phyloP scores from a whole-genome alignment of 306 rosid genomes.

The Fagus crenata region DNA sequence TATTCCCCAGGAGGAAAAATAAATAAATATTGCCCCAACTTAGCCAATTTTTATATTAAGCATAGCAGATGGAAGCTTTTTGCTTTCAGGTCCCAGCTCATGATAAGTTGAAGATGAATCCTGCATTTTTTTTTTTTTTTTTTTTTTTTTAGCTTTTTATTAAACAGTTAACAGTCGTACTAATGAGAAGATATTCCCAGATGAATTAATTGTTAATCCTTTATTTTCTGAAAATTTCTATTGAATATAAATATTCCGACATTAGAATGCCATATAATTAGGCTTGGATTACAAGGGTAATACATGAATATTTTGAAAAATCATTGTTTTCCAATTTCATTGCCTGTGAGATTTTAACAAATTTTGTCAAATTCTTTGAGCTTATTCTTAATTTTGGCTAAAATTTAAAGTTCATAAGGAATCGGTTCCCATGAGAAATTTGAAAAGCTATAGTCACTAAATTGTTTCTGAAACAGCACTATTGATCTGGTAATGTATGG shows the following conservation, averaged over 20 bases:
- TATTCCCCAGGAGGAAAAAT: background rate
- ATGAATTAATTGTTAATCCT: background rate
- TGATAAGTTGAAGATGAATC: background rate
- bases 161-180: background rate
- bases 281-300: background rate
- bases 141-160: background rate
- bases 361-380: background rate
- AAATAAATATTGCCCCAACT: background rate
- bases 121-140: background rate
- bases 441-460: background rate
- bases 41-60: background rate
- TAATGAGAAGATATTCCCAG: background rate
- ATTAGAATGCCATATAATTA: background rate
- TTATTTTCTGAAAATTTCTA: background rate
- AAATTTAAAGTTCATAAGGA: background rate
- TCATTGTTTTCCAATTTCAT: background rate
- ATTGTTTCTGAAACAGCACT: background rate
- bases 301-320: background rate
- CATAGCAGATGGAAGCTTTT: background rate
- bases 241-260: background rate
- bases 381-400: background rate
- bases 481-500: background rate
- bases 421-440: background rate
- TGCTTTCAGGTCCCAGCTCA: background rate
- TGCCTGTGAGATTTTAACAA: slow-evolving; percentile 1